A percentile compares a stretch with the other conserved stretches of the same genome.
Conservation (phyloP, 2,329 filamentous ascomycete genomes). For the Colletotrichum shisoi region DNA sequence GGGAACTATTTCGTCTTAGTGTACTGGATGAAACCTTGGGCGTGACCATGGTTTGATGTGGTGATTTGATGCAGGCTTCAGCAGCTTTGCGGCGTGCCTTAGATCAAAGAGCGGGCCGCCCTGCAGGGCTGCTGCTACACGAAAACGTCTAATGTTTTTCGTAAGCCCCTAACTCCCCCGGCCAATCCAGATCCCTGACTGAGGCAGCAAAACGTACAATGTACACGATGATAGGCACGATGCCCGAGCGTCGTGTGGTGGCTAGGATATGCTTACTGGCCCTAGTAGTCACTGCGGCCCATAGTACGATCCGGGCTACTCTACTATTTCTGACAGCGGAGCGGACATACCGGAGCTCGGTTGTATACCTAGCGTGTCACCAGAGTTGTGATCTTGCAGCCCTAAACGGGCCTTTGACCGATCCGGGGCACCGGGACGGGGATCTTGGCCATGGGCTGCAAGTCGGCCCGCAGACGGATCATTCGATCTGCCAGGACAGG, state of each 20-base stretch:
- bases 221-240: neutral
- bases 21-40: neutral
- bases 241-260: neutral
- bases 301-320: neutral
- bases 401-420: neutral
- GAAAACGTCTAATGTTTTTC: neutral
- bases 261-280: neutral
- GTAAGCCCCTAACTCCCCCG: neutral
- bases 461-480: neutral
- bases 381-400: neutral
- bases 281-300: neutral
- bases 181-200: neutral
- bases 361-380: neutral
- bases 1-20: neutral
- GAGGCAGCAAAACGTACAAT: neutral
- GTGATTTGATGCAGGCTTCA: conserved; percentile 13
- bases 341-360: neutral
- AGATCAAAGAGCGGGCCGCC: conserved; percentile 9
- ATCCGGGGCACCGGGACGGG: too few species aligned
- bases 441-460: neutral
- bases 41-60: conserved; percentile 11
- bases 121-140: conserved; percentile 15
- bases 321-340: too few species aligned
- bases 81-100: neutral
- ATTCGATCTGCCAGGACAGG: neutral